These are phyloP conservation scores for Boletellus sp. DNA, from an alignment of 768 basidiomycete genomes.

Conservation along the genomic window DNA sequence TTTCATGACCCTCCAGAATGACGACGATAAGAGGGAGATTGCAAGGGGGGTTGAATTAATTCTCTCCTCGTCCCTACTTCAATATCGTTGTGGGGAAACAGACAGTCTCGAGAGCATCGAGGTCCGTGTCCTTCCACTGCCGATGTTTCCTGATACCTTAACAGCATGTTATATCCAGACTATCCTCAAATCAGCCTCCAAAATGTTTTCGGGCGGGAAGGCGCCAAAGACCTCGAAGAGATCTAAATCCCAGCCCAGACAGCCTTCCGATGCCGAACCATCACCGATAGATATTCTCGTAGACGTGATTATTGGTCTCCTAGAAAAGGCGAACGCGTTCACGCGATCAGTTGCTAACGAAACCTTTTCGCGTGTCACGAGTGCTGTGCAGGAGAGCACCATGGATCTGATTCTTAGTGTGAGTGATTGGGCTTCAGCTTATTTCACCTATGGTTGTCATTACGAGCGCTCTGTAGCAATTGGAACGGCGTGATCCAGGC, in stretches of 20 bases:
- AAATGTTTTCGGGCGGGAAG: conserved; percentile 45
- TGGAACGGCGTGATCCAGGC: conserved; percentile 65
- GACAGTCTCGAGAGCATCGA: conserved; percentile 61
- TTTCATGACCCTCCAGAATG: conserved; percentile 3
- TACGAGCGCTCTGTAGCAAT: conserved; percentile 57
- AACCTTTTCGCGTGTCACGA: conserved; percentile 71
- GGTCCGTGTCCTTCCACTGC: conserved; percentile 36
- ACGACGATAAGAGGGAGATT: conserved; percentile 15
- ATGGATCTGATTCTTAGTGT: conserved; percentile 81
- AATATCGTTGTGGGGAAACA: conserved; percentile 64
- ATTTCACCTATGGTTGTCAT: background rate
- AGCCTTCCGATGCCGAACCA: conserved; percentile 29
- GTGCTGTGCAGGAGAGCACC: conserved; percentile 62
- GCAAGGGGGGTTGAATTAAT: conserved; percentile 71
- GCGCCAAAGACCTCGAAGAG: conserved; percentile 42
- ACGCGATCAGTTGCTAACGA: conserved; percentile 77
- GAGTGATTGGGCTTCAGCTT: conserved; percentile 29
- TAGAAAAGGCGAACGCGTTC: conserved; percentile 81
- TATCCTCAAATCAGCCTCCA: conserved; percentile 54
- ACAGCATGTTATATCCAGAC: conserved; percentile 38
- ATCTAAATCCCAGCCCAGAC: conserved; percentile 15
- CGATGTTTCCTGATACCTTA: background rate
- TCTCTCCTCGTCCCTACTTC: conserved; percentile 64
- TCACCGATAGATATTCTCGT: conserved; percentile 81
- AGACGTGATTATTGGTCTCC: conserved; percentile 84